Base-by-base conservation (phyloP, 2,329 filamentous ascomycete genomes). In the Pleomassaria siparia region DNA sequence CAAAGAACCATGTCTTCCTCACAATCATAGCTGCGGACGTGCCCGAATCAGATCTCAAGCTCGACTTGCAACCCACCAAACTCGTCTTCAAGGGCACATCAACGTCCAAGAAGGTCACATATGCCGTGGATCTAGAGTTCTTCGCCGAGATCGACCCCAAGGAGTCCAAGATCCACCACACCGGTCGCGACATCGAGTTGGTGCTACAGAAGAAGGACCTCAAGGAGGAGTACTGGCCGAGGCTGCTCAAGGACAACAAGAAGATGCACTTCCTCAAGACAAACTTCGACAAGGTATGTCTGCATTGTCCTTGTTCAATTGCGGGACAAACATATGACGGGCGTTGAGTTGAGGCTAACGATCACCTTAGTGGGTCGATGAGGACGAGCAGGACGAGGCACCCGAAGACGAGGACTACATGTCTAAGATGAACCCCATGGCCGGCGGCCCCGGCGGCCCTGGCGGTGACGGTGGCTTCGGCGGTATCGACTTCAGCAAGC, bases 241-340 rank as follows among this genome's bases (percentile, higher is more conserved):
- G 94, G 56, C 82, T 99, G 66, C 81, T 96, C 71, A 96, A 96
- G 85, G 89, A 92, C 51, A 74, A 79, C 60, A 87, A 89, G 81
- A 96, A 90, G 80, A 77, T 89, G 46, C 94, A 97, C 78, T 99
- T 91, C 83, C 76, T 99, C 67, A 96, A 96, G 86, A 97, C 94
- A 57, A 88, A 99, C 78, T 99, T 99, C 65, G 91, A 96, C 80
- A 96, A 96, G 87, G 84, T 87, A 71, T 51, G 80, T 62, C 21
- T 12, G 10, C 21, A 18, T 21, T 21, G 16, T 25, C 13, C 11
- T 39, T 39, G 18, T 24, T 15, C 11, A 32, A 8, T 12, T 16
- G 6, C 11, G 7, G 13, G 40, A 24, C n/a, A 2, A 24, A 33
- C 12, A 11, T 30, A 21, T 26, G 7, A 33, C 25, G 11, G 12